Conservation (phyloP, 768 basidiomycete genomes). For the Phlegmacium glaucopus region DNA sequence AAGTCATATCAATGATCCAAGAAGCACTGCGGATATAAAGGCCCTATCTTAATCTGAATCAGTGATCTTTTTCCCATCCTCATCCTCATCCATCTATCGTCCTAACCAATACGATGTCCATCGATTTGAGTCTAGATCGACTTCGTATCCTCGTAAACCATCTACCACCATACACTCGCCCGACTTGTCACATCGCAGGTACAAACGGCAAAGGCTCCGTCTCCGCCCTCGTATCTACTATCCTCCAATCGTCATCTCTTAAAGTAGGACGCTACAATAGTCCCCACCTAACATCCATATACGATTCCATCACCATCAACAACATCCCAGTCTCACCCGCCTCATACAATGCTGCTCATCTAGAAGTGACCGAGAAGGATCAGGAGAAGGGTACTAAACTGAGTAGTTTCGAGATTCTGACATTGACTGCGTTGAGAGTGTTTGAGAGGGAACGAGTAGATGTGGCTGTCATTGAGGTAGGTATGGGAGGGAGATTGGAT, state of each 20-base stretch:
- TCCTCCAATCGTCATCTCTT: conserved; percentile 55
- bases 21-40: too few relatives aligned
- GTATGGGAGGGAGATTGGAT: conserved; percentile 90
- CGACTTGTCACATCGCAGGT: conserved; percentile 88
- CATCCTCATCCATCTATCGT: too few relatives aligned
- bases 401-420: conserved; percentile 82
- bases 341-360: conserved; percentile 45
- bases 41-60: too few relatives aligned
- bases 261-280: conserved; percentile 85
- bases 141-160: conserved; percentile 47
- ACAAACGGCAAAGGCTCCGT: conserved; percentile 99
- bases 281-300: conserved; percentile 79
- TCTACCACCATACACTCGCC: conserved; percentile 65
- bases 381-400: conserved; percentile 40
- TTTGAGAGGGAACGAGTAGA: conserved; percentile 76
- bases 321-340: conserved; percentile 45
- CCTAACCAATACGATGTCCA: conserved; percentile 62
- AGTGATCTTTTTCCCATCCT: too few relatives aligned
- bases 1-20: too few relatives aligned
- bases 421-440: conserved; percentile 71
- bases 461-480: conserved; percentile 81
- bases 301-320: conserved; percentile 76
- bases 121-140: conserved; percentile 65
- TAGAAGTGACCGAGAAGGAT: conserved; percentile 48
- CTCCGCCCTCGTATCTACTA: conserved; percentile 76